Evolutionary conservation across 2,329 filamentous ascomycete species (phyloP).

Genomic region (Penicillium janthinellum): DNA sequence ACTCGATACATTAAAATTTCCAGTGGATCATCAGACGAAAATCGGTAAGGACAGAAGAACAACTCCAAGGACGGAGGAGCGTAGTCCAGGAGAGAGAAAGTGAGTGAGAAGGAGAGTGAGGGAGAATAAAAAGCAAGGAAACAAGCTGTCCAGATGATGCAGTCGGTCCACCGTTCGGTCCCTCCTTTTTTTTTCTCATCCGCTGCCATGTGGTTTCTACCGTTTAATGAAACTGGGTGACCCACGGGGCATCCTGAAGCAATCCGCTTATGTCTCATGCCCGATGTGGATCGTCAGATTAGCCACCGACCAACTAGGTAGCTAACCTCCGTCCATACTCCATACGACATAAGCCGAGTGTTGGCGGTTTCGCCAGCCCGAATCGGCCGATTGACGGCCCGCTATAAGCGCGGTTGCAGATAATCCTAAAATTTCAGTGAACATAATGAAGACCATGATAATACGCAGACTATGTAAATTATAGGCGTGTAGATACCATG

Average conservation of each 20-base stretch:
- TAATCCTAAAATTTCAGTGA: background rate
- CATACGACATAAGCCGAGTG: background rate
- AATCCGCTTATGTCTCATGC: slow-evolving; percentile 7
- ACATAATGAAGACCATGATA: too few species aligned
- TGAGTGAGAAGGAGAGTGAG: background rate
- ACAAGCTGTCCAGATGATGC: background rate
- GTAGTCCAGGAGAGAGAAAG: background rate
- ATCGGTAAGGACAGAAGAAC: slow-evolving; percentile 14
- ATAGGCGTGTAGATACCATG: too few species aligned
- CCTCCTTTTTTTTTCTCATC: background rate
- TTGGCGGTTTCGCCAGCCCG: background rate
- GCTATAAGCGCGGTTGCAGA: background rate
- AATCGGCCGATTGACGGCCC: background rate
- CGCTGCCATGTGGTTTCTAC: slow-evolving; percentile 7
- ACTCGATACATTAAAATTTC: background rate
- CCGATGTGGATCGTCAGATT: background rate
- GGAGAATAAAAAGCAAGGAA: background rate
- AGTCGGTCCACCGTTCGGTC: background rate
- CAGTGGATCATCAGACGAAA: background rate
- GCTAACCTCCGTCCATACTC: background rate
- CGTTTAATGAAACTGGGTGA: slow-evolving; percentile 16
- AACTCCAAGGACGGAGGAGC: background rate
- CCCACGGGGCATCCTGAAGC: slow-evolving; percentile 22
- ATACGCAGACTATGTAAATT: too few species aligned
- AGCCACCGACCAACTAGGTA: background rate